Conservation (phyloP, 192 early-diverging fungal genomes). For the Coemansia sp. region DNA sequence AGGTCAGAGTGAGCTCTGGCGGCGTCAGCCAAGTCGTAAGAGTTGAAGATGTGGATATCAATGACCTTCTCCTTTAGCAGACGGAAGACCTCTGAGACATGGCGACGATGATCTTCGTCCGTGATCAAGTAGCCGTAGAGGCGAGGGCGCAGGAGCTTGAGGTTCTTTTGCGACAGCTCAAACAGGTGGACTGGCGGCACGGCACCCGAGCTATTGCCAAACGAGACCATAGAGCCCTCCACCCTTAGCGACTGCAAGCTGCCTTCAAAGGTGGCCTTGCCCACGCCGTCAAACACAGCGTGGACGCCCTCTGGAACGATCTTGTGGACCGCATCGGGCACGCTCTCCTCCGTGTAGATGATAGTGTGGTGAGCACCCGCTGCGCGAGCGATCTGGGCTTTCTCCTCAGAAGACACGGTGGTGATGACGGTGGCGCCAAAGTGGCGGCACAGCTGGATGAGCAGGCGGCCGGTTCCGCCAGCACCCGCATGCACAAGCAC, state of each 20-base stretch:
- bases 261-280: conserved; percentile 79
- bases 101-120: conserved; percentile 64
- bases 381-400: conserved; percentile 59
- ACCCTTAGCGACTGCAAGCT: conserved; percentile 63
- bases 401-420: conserved; percentile 71
- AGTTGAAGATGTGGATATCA: conserved; percentile 68
- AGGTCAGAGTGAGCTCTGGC: conserved; percentile 76
- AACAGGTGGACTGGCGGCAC: conserved; percentile 63
- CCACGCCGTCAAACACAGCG: conserved; percentile 88
- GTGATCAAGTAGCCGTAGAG: conserved; percentile 71
- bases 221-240: conserved; percentile 74
- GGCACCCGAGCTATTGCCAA: conserved; percentile 86
- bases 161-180: conserved; percentile 66
- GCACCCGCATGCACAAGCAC: conserved; percentile 89
- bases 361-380: conserved; percentile 75
- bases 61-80: conserved; percentile 62
- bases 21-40: conserved; percentile 73
- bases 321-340: conserved; percentile 64
- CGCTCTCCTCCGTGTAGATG: conserved; percentile 66
- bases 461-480: conserved; percentile 79
- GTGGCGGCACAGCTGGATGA: conserved; percentile 73
- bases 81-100: conserved; percentile 41
- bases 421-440: conserved; percentile 87
- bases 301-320: conserved; percentile 76
- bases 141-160: conserved; percentile 70